Percentiles rank a stretch among this genome's conserved stretches.
Evolutionary conservation across 2,329 filamentous ascomycete genomes (phyloP).

Genomic region (Phialemonium atrogriseum): DNA sequence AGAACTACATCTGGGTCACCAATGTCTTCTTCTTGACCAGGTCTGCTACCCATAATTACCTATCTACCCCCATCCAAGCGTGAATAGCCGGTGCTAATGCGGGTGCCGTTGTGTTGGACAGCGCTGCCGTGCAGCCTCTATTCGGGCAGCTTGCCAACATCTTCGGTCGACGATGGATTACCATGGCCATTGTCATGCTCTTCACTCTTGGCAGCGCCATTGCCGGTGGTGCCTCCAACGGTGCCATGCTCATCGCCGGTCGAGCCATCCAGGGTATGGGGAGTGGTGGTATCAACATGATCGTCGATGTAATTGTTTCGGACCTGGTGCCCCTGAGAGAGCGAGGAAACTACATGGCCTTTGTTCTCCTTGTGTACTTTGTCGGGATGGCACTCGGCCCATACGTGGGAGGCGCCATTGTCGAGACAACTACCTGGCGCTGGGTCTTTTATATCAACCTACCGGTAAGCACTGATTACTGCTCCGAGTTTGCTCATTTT

Average conservation of each 20-base stretch:
- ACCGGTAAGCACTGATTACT: no score
- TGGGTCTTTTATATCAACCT: slow-evolving; percentile 37
- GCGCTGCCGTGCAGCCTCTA: slow-evolving; percentile 14
- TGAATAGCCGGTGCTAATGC: neutral
- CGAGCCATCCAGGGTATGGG: slow-evolving; percentile 27
- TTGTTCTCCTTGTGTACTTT: slow-evolving; percentile 6
- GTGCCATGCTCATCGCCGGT: slow-evolving; percentile 22
- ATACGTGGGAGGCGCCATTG: slow-evolving; percentile 15
- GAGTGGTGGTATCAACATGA: slow-evolving; percentile 24
- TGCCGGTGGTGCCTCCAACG: slow-evolving; percentile 19
- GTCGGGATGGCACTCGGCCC: slow-evolving; percentile 15
- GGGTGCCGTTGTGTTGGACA: slow-evolving; percentile 7
- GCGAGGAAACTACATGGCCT: slow-evolving; percentile 15
- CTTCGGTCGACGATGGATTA: slow-evolving; percentile 15
- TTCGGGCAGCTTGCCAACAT: slow-evolving; percentile 17
- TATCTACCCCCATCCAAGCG: no score
- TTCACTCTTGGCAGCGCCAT: slow-evolving; percentile 19
- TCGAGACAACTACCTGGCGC: slow-evolving; percentile 15
- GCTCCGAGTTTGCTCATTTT: no score
- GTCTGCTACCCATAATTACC: no score
- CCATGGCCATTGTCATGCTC: slow-evolving; percentile 7
- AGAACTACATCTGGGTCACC: slow-evolving; percentile 17
- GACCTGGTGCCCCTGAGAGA: slow-evolving; percentile 19
- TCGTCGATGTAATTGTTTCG: slow-evolving; percentile 25
- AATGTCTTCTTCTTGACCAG: slow-evolving; percentile 17